These are phyloP conservation scores for Theobroma cacao DNA, from an alignment of 345 rosid species.

Conservation along the genomic window DNA sequence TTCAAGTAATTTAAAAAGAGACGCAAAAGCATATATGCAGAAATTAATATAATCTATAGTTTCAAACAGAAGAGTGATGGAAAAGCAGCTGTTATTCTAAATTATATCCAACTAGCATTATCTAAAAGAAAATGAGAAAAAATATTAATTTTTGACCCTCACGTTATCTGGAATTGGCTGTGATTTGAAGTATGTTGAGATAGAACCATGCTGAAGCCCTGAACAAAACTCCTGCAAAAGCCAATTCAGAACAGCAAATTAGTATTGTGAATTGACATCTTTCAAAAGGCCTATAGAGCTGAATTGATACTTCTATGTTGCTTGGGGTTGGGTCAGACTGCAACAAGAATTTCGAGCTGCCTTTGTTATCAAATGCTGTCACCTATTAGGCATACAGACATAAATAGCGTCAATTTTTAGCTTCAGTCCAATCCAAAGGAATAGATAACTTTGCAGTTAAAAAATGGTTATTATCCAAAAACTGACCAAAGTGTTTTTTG, in stretches of 20 bases:
- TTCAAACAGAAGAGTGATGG: not conserved
- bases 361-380: conserved; percentile 73
- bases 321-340: conserved; percentile 58
- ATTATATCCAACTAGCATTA: not conserved
- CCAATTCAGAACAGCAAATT: conserved; percentile 11
- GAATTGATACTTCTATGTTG: conserved; percentile 61
- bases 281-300: conserved; percentile 2
- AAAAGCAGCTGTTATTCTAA: not conserved
- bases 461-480: conserved; percentile 1
- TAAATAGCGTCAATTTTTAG: conserved; percentile 13
- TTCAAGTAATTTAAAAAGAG: no score
- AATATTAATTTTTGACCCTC: conserved; percentile 27
- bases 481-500: conserved; percentile 60
- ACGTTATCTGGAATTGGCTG: conserved; percentile 79
- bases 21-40: no score
- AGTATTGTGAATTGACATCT: conserved; percentile 10
- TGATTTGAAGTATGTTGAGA: conserved; percentile 66
- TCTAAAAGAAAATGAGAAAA: not conserved
- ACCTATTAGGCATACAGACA: conserved; percentile 44
- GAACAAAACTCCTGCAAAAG: conserved; percentile 62
- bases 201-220: conserved; percentile 50
- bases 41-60: not conserved
- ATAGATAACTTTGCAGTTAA: not conserved
- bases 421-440: conserved; percentile 11
- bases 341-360: conserved; percentile 64